phyloP scores from a whole-genome alignment of 1,139 yeast genomes.

The Debaryomycetaceae sp. region DNA sequence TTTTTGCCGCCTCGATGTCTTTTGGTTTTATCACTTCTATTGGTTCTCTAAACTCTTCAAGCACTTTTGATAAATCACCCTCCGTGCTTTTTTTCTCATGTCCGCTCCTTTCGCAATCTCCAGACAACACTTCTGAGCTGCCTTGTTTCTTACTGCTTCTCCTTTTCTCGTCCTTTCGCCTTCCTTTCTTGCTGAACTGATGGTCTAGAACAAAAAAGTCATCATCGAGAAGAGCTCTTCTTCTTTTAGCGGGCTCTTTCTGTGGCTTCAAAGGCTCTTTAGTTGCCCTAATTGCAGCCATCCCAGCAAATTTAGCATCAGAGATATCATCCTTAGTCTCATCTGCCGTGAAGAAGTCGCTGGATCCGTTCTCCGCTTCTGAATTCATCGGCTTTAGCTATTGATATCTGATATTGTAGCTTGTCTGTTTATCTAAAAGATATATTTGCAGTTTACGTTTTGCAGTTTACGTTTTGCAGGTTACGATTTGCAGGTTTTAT shows the following conservation, averaged over 20 bases:
- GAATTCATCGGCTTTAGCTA: slow-evolving; percentile 1
- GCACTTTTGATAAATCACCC: too few species aligned
- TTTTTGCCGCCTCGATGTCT: not conserved
- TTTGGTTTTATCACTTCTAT: not conserved
- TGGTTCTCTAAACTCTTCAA: too few species aligned
- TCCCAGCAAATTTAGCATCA: not conserved
- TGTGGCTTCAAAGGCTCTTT: not conserved
- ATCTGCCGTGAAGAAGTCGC: slow-evolving; percentile 5
- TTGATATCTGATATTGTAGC: not conserved
- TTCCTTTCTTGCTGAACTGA: slow-evolving; percentile 16
- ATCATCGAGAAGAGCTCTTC: slow-evolving; percentile 15
- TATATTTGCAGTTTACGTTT: slow-evolving; percentile 4
- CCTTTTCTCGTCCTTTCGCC: slow-evolving; percentile 10
- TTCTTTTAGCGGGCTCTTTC: slow-evolving; percentile 6
- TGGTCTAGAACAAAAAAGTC: slow-evolving; percentile 29
- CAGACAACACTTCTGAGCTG: too few species aligned
- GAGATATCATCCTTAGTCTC: not conserved
- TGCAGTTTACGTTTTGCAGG: not conserved
- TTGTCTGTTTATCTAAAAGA: not conserved
- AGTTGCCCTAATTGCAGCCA: not conserved
- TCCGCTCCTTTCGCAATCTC: too few species aligned
- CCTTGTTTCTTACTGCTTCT: slow-evolving; percentile 4
- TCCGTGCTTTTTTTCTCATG: too few species aligned
- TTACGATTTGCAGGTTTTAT: not conserved
- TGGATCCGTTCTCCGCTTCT: slow-evolving; percentile 3